Percentiles rank a stretch among this genome's conserved stretches.
phyloP scores from a whole-genome alignment of 192 early-diverging fungal species.

The Backusella mclennaniae region DNA sequence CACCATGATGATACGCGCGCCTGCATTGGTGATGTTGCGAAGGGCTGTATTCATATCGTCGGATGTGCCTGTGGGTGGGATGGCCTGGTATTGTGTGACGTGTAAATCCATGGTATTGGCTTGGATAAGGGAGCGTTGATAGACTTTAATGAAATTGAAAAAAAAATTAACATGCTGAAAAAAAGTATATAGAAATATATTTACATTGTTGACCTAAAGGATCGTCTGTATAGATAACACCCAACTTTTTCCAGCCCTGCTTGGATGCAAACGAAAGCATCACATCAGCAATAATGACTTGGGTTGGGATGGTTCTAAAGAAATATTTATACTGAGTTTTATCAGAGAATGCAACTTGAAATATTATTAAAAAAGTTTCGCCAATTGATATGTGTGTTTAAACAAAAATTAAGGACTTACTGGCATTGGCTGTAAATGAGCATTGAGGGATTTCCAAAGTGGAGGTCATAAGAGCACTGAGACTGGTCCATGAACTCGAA shows the following conservation, averaged over 20 bases:
- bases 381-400: not conserved
- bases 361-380: not conserved
- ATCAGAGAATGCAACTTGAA: conserved; percentile 42
- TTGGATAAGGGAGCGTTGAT: conserved; percentile 35
- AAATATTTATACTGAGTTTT: conserved; percentile 51
- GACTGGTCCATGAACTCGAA: conserved; percentile 43
- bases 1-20: conserved; percentile 44
- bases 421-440: conserved; percentile 48
- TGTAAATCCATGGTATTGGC: conserved; percentile 31
- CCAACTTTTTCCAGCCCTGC: conserved; percentile 45
- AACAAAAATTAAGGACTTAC: conserved; percentile 20
- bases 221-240: conserved; percentile 48
- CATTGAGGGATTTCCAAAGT: conserved; percentile 50
- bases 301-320: conserved; percentile 52
- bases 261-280: conserved; percentile 47
- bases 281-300: conserved; percentile 44
- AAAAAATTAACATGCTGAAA: not conserved
- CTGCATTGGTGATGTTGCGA: conserved; percentile 28
- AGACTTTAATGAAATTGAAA: conserved; percentile 24
- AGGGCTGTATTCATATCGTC: conserved; percentile 27
- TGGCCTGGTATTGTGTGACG: conserved; percentile 35
- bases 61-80: conserved; percentile 30
- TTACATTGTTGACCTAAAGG: conserved; percentile 47
- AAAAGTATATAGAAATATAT: not conserved
- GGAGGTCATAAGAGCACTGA: conserved; percentile 47